A percentile compares a stretch with the other conserved stretches of the same genome.
phyloP scores from a whole-genome alignment of 2,329 filamentous ascomycete species.

The Penicillium sp. region DNA sequence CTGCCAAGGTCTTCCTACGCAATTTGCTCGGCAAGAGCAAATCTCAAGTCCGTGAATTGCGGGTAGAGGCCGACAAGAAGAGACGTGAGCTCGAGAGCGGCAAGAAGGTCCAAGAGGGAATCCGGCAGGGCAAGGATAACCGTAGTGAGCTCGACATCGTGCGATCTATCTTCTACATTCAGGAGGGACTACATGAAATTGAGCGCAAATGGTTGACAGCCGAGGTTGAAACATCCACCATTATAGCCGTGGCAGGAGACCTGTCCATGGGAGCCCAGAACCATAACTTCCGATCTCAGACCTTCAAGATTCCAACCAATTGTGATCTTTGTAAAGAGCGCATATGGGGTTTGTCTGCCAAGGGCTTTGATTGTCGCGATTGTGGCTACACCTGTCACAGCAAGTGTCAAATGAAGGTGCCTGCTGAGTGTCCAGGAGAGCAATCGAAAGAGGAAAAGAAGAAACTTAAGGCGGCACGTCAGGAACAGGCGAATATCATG shows the following conservation, averaged over 20 bases:
- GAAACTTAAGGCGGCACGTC: constrained; percentile 81
- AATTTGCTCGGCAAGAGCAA: constrained; percentile 93
- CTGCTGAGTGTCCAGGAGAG: constrained; percentile 91
- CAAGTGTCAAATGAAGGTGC: constrained; percentile 99
- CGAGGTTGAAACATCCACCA: constrained; percentile 89
- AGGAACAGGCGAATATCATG: constrained; percentile 69
- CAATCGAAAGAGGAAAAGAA: constrained; percentile 93
- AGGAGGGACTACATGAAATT: constrained; percentile 79
- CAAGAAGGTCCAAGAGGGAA: constrained; percentile 69
- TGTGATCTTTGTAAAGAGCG: constrained; percentile 95
- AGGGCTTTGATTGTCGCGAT: constrained; percentile 92
- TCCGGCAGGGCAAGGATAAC: constrained; percentile 81
- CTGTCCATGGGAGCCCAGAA: constrained; percentile 88
- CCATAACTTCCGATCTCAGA: constrained; percentile 98
- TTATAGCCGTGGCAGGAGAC: constrained; percentile 87
- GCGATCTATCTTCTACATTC: constrained; percentile 74
- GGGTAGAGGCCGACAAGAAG: constrained; percentile 81
- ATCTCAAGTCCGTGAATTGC: constrained; percentile 72
- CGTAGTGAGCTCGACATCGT: constrained; percentile 86
- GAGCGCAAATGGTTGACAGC: constrained; percentile 82
- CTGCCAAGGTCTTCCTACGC: constrained; percentile 83
- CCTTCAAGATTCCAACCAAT: constrained; percentile 98
- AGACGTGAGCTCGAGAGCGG: constrained; percentile 77
- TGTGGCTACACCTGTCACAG: constrained; percentile 98
- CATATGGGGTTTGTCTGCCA: constrained; percentile 95